A percentile compares a stretch with the other conserved stretches of the same genome.
Evolutionary conservation across 306 rosid genomes (phyloP).

Genomic region (Cicer arietinum): DNA sequence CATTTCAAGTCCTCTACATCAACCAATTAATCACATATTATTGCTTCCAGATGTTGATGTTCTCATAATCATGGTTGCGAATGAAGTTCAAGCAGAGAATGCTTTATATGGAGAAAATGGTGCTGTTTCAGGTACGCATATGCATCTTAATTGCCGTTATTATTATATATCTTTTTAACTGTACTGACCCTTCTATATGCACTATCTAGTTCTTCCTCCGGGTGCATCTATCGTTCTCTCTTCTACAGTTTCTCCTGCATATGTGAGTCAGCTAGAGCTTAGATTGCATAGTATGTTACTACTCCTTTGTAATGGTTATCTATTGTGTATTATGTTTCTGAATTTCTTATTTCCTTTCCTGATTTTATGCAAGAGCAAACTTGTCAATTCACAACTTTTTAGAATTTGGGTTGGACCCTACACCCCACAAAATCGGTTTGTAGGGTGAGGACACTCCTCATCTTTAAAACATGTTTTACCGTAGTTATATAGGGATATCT

Average conservation of each 20-base stretch:
- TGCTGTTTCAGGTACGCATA: slow-evolving; percentile 79
- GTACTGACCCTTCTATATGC: slow-evolving; percentile 48
- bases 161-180: slow-evolving; percentile 11
- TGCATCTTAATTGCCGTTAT: slow-evolving; percentile 38
- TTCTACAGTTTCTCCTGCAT: slow-evolving; percentile 98
- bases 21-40: slow-evolving; percentile 32
- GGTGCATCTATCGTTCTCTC: slow-evolving; percentile 86
- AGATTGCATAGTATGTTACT: slow-evolving; percentile 74
- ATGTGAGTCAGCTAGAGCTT: slow-evolving; percentile 75
- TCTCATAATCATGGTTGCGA: slow-evolving; percentile 90
- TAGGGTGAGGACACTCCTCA: not conserved
- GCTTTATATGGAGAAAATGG: slow-evolving; percentile 85
- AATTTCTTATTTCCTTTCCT: slow-evolving; percentile 25
- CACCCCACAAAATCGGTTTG: too few species aligned
- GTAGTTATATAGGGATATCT: slow-evolving; percentile 1
- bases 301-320: slow-evolving; percentile 36
- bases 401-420: too few species aligned
- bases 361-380: slow-evolving; percentile 25
- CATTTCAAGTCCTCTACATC: slow-evolving; percentile 5
- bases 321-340: slow-evolving; percentile 31
- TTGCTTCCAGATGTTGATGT: slow-evolving; percentile 76
- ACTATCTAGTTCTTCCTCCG: slow-evolving; percentile 68
- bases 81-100: slow-evolving; percentile 84
- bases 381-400: slow-evolving; percentile 16
- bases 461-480: slow-evolving; percentile 18